Percentiles rank a stretch among this genome's conserved stretches.
phyloP scores from a whole-genome alignment of 352 stramenopile species.

The Phytophthora vignae region DNA sequence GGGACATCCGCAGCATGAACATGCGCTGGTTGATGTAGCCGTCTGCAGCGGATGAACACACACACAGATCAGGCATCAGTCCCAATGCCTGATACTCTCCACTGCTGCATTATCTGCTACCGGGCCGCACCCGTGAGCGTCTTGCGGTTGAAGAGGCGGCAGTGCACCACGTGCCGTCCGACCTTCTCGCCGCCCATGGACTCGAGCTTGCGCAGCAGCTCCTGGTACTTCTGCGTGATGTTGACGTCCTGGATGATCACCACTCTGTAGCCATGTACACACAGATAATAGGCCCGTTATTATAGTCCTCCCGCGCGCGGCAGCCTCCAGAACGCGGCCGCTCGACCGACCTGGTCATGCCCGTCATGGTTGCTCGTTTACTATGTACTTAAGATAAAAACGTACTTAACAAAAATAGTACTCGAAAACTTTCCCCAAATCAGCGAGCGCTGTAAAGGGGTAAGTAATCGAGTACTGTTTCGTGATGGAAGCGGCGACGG shows the following conservation, averaged over 20 bases:
- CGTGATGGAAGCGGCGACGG: constrained; percentile 33
- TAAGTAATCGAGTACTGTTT: no score
- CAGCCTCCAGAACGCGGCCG: neutral
- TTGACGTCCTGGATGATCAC: constrained; percentile 85
- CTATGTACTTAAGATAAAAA: no score
- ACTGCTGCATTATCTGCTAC: no score
- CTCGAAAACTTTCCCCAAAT: no score
- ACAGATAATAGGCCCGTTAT: no score
- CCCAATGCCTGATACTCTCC: no score
- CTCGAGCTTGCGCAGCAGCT: constrained; percentile 87
- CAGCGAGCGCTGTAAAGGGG: no score
- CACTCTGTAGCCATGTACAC: constrained; percentile 47
- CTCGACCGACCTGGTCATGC: constrained; percentile 69
- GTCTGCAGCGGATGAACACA: constrained; percentile 39
- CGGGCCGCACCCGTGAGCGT: constrained; percentile 59
- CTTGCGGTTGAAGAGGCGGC: constrained; percentile 89
- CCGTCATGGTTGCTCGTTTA: constrained; percentile 60
- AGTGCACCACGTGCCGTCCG: constrained; percentile 85
- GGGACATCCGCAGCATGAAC: constrained; percentile 91
- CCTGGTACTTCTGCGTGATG: constrained; percentile 88
- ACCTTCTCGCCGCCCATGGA: constrained; percentile 82
- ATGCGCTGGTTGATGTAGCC: constrained; percentile 90
- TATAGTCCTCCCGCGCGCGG: neutral
- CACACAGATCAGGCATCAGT: neutral
- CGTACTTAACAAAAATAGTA: no score